Evolutionary conservation across 2,329 filamentous ascomycete genomes (phyloP).

Genomic region (Whalleya microplaca): DNA sequence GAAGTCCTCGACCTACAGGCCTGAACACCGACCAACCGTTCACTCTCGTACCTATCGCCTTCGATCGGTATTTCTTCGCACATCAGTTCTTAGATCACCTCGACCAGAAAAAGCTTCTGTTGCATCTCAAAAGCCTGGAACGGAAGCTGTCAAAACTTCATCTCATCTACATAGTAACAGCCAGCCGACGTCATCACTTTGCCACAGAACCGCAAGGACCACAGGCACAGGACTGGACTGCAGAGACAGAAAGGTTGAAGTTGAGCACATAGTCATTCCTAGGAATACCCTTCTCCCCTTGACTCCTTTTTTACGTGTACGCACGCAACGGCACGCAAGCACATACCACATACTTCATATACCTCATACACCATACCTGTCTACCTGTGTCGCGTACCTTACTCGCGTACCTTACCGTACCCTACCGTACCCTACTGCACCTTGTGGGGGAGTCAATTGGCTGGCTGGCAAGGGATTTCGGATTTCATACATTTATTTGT

Average conservation of each 20-base stretch:
- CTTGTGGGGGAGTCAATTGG: neutral
- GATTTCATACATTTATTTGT: neutral
- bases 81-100: neutral
- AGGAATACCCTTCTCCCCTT: neutral
- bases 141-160: neutral
- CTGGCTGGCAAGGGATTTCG: neutral
- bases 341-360: too few species aligned
- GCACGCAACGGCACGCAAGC: neutral
- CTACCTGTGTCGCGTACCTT: too few species aligned
- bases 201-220: constrained; percentile 12
- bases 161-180: constrained; percentile 21
- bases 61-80: constrained; percentile 22
- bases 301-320: neutral
- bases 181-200: constrained; percentile 22
- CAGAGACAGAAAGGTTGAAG: neutral
- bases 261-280: neutral
- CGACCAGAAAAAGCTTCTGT: constrained; percentile 3
- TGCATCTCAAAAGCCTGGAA: neutral
- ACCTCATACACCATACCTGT: too few species aligned
- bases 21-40: neutral
- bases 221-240: too few species aligned
- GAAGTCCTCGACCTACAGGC: neutral
- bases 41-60: constrained; percentile 17
- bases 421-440: too few species aligned
- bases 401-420: too few species aligned